Evolutionary conservation across 2,329 filamentous ascomycete species (phyloP).

Genomic region (Pestalotiopsis sp.): DNA sequence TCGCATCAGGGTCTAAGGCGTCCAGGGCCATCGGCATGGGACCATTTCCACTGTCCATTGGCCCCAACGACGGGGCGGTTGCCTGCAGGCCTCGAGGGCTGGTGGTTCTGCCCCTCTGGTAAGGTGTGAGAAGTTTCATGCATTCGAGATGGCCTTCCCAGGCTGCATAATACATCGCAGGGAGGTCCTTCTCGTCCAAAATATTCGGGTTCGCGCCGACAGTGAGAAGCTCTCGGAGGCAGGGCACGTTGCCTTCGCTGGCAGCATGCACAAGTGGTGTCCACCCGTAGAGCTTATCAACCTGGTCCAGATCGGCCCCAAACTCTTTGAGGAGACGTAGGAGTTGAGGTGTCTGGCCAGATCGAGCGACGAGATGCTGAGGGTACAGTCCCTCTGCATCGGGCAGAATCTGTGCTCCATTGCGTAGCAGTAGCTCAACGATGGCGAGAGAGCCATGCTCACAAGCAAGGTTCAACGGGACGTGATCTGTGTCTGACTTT

Average conservation of each 20-base stretch:
- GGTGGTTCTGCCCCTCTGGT: constrained; percentile 44
- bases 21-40: constrained; percentile 67
- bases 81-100: constrained; percentile 48
- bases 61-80: constrained; percentile 35
- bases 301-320: constrained; percentile 86
- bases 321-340: constrained; percentile 80
- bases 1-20: constrained; percentile 74
- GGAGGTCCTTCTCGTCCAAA: constrained; percentile 87
- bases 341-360: constrained; percentile 78
- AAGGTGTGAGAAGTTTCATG: constrained; percentile 80
- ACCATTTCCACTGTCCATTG: constrained; percentile 43
- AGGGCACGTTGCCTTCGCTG: constrained; percentile 91
- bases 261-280: constrained; percentile 95
- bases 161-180: constrained; percentile 96
- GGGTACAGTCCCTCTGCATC: constrained; percentile 96
- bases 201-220: constrained; percentile 78
- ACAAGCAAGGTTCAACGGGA: constrained; percentile 91
- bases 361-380: constrained; percentile 93
- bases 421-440: constrained; percentile 80
- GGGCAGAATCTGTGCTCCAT: constrained; percentile 80
- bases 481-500: constrained; percentile 83
- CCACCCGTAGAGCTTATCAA: constrained; percentile 97
- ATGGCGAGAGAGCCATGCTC: constrained; percentile 88
- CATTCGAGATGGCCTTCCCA: constrained; percentile 97
- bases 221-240: constrained; percentile 78